Conservation (phyloP, 2,329 filamentous ascomycete species). For the Aschersonia sp. region DNA sequence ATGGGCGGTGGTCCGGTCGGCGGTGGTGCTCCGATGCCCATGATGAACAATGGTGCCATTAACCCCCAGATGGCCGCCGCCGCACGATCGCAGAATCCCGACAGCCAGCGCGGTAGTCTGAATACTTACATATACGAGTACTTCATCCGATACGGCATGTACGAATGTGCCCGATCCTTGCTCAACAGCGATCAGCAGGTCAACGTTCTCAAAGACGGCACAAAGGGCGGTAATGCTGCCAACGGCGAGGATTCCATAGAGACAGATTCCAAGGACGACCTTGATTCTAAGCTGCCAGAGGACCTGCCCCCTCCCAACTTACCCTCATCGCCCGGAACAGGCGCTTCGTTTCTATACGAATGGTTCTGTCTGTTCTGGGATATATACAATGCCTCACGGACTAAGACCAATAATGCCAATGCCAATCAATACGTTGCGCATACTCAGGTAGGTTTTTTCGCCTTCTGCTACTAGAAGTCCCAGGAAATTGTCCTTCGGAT, state of each 20-base stretch:
- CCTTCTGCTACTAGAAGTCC: not conserved
- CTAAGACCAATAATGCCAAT: conserved; percentile 45
- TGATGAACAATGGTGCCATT: conserved; percentile 45
- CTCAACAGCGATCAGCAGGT: conserved; percentile 51
- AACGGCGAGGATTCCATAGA: conserved; percentile 72
- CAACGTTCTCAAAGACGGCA: conserved; percentile 53
- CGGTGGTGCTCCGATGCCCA: conserved; percentile 40
- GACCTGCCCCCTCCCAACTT: conserved; percentile 67
- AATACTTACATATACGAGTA: conserved; percentile 90
- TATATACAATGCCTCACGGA: conserved; percentile 72
- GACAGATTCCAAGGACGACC: conserved; percentile 66
- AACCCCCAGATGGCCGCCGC: conserved; percentile 20
- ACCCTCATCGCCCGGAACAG: conserved; percentile 41
- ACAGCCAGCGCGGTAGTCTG: conserved; percentile 41
- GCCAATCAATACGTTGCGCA: conserved; percentile 68
- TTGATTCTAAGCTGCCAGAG: conserved; percentile 58
- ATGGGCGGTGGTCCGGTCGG: conserved; percentile 51
- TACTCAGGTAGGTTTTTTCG: conserved; percentile 50
- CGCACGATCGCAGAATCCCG: conserved; percentile 25
- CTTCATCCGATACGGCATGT: conserved; percentile 74
- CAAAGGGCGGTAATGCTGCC: conserved; percentile 51
- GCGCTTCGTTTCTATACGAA: conserved; percentile 81
- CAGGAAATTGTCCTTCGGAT: no score
- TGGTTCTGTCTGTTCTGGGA: conserved; percentile 99
- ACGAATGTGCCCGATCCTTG: conserved; percentile 66